These are phyloP conservation scores for Colletotrichum cuscutae DNA, from an alignment of 2,329 filamentous ascomycete species.

Conservation along the genomic window DNA sequence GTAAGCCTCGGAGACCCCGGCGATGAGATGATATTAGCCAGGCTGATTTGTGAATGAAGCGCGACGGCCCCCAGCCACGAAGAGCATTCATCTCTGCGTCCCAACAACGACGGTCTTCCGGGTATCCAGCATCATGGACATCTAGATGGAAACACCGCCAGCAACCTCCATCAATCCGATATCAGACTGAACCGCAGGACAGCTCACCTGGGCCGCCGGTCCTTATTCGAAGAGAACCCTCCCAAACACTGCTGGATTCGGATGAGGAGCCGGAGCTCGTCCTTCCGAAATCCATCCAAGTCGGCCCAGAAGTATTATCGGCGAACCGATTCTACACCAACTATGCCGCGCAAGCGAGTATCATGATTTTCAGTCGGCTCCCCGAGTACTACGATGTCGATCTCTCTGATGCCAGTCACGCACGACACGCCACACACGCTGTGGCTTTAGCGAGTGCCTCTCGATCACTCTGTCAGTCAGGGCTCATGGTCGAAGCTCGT, in stretches of 20 bases:
- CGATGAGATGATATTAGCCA: neutral
- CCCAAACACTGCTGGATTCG: neutral
- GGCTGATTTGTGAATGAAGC: neutral
- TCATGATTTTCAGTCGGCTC: conserved; percentile 10
- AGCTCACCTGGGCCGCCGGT: too few species aligned
- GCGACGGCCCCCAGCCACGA: neutral
- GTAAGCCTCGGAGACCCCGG: neutral
- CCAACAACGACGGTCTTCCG: neutral
- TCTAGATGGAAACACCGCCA: conserved; percentile 21
- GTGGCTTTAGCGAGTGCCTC: conserved; percentile 24
- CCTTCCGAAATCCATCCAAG: neutral
- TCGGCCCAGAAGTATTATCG: conserved; percentile 4
- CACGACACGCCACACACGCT: conserved; percentile 23
- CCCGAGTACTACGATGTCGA: conserved; percentile 17
- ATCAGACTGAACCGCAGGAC: neutral
- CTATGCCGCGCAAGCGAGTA: conserved; percentile 11
- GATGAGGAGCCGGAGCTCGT: neutral
- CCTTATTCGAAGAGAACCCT: neutral
- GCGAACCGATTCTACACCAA: conserved; percentile 14
- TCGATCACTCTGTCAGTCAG: conserved; percentile 13
- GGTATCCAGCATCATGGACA: conserved; percentile 5
- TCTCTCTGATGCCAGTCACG: conserved; percentile 10
- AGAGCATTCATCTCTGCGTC: neutral
- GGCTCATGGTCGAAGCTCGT: conserved; percentile 17
- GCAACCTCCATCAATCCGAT: neutral